Evolutionary conservation across 2,329 filamentous ascomycete genomes (phyloP), one percentile per base, ranked within the genome.

Genomic region (Epichloe sylvatica): DNA sequence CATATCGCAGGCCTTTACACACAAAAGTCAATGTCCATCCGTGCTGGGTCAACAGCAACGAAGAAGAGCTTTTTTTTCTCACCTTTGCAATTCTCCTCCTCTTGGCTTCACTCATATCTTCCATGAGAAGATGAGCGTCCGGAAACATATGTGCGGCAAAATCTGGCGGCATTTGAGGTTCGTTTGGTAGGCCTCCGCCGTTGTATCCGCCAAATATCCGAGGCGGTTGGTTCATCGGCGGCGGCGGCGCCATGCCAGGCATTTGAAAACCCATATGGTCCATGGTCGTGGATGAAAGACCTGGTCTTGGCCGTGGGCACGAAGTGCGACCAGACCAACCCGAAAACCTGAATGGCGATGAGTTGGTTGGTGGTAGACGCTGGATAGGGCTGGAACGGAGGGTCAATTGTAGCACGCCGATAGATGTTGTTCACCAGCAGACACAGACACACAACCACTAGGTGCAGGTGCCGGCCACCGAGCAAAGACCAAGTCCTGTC

Each of bases 61-160:
- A 12, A 38, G 13, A 3, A 17, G 23, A n/a, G 25, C 21, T 40
- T 19, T 2, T 5, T 25, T 17, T 8, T 53, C 80, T 72, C 76
- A 91, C 86, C 70, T 87, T 80, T 53, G 89, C 88, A 59, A 95
- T 95, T 61, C 89, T 80, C 67, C 90, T 78, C 63, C 89, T 77
- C 74, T 95, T 97, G 19, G 89, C 80, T 61, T 96, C 91, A 59
- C 83, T 86, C 49, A 76, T 76, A 58, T 85, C 81, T 55, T 82
- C 79, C 50, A 81, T 67, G 53, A 81, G 62, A 39, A 72, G 65
- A 21, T 70, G 71, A 21, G 77, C 74, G 54, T 80, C 77, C 25
- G 73, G 70, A 53, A 78, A 80, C 70, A 82, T 75, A 49, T 78
- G 76, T n/a, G 72, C 72, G 34, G 74, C 70, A 48, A 81, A 65